These are phyloP conservation scores for Daedaleopsis nitida DNA, from an alignment of 768 basidiomycete genomes.

Conservation along the genomic window DNA sequence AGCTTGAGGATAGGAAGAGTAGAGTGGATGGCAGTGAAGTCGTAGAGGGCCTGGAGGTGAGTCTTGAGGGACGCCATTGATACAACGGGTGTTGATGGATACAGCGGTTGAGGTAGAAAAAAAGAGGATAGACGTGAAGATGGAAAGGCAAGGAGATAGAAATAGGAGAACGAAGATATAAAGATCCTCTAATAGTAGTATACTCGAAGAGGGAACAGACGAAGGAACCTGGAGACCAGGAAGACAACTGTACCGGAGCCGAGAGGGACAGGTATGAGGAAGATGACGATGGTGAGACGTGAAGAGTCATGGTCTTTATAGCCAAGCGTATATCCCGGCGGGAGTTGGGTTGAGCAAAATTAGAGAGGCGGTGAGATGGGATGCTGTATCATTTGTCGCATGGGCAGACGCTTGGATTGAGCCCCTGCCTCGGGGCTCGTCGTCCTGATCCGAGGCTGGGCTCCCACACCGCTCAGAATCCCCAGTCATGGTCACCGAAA, in stretches of 20 bases:
- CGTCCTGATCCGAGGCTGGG: background rate
- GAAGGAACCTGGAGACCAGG: background rate
- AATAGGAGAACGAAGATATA: background rate
- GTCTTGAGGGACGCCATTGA: slow-evolving; percentile 32
- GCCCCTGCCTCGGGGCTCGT: too few relatives aligned
- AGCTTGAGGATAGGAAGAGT: slow-evolving; percentile 55
- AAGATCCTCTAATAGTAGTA: background rate
- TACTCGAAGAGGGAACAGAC: background rate
- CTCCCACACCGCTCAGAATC: background rate
- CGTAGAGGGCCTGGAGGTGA: slow-evolving; percentile 62
- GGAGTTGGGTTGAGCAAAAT: background rate
- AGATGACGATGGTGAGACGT: background rate
- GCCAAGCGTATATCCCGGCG: background rate
- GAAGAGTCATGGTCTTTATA: background rate
- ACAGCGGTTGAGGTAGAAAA: background rate
- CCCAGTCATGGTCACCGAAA: background rate
- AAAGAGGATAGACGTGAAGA: background rate
- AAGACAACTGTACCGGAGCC: background rate
- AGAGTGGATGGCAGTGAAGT: slow-evolving; percentile 48
- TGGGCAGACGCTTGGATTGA: background rate
- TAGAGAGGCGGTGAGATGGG: background rate
- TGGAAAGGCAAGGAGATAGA: background rate
- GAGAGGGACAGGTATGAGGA: background rate
- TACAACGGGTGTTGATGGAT: background rate
- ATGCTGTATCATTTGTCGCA: background rate